A percentile compares a stretch with the other conserved stretches of the same genome.
Conservation (phyloP, 331 rosid species). For the Acacia pycnantha region DNA sequence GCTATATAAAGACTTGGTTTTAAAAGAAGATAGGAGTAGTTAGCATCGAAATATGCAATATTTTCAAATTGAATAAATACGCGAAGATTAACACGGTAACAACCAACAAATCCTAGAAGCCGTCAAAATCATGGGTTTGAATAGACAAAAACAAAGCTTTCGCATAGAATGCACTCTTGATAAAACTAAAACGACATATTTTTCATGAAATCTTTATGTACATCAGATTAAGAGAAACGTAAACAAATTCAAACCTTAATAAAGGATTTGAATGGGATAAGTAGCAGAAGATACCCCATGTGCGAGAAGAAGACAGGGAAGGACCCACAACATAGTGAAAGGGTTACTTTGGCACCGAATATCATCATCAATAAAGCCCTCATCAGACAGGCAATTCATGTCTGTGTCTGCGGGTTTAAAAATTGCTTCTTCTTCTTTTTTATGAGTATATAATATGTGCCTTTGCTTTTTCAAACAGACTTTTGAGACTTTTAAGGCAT, state of each 20-base stretch:
- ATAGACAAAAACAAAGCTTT: no score
- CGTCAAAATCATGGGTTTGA: not conserved
- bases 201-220: not conserved
- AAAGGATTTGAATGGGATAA: not conserved
- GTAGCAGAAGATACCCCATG: not conserved
- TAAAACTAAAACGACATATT: not conserved
- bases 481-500: constrained; percentile 61
- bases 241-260: not conserved
- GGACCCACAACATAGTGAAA: constrained; percentile 16
- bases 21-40: not conserved
- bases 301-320: not conserved
- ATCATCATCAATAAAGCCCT: constrained; percentile 35
- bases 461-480: constrained; percentile 17
- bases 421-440: constrained; percentile 5
- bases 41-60: not conserved
- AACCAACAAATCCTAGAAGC: not conserved
- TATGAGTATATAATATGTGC: not conserved
- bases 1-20: not conserved
- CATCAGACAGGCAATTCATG: not conserved
- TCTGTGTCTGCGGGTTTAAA: not conserved
- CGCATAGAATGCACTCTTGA: not conserved
- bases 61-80: not conserved
- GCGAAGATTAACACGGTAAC: not conserved
- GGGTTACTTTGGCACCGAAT: constrained; percentile 34
- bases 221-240: not conserved